These are phyloP conservation scores for Russula vinacea DNA, from an alignment of 768 basidiomycete species.

Conservation along the genomic window DNA sequence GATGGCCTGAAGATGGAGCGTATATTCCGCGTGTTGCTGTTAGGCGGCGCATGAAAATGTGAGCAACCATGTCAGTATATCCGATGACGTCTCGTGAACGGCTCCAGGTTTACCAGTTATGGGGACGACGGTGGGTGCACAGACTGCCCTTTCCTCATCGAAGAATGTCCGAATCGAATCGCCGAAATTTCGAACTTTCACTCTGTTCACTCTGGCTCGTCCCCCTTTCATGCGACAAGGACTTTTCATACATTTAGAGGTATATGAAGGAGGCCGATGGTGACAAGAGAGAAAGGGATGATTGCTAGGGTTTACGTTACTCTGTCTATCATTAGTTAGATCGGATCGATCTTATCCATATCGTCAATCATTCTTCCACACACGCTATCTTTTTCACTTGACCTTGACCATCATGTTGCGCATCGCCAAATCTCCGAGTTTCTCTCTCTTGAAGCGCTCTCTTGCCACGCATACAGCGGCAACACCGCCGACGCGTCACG, in stretches of 20 bases:
- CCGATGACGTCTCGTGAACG: background rate
- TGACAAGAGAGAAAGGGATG: too few species aligned
- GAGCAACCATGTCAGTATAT: background rate
- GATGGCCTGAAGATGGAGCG: background rate
- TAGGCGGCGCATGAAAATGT: too few species aligned
- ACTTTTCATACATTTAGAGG: background rate
- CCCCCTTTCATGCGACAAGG: background rate
- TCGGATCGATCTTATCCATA: background rate
- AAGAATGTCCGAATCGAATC: too few species aligned
- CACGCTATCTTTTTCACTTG: background rate
- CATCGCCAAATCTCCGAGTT: slow-evolving; percentile 29
- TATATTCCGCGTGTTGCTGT: background rate
- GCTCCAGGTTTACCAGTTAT: background rate
- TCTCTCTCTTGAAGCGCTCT: slow-evolving; percentile 41
- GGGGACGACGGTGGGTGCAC: background rate
- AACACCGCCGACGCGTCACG: slow-evolving; percentile 40
- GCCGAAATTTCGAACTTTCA: background rate
- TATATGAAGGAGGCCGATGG: background rate
- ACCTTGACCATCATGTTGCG: slow-evolving; percentile 42
- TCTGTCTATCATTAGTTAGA: background rate
- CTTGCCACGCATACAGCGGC: slow-evolving; percentile 61
- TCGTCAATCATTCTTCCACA: background rate
- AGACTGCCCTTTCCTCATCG: background rate
- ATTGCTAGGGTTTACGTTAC: slow-evolving; percentile 10
- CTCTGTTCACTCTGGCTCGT: background rate